phyloP scores from a whole-genome alignment of 108 stramenopile genomes.

The Skeletonema costatum region DNA sequence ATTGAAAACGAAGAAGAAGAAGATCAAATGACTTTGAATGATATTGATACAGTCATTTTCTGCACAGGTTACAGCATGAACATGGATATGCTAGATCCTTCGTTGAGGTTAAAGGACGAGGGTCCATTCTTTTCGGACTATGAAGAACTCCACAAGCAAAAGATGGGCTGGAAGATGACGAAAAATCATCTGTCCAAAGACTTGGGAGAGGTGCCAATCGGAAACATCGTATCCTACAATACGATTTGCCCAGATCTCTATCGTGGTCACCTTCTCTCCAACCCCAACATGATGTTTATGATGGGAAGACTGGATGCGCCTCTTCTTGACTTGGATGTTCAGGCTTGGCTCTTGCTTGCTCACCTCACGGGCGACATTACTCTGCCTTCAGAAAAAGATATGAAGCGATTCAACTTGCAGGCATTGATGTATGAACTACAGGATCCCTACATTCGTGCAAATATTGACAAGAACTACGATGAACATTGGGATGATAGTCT shows the following conservation, averaged over 20 bases:
- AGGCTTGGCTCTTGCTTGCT: conserved; percentile 34
- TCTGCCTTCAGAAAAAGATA: conserved; percentile 40
- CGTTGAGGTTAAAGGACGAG: conserved; percentile 1
- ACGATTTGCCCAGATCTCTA: conserved; percentile 9
- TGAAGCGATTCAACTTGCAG: conserved; percentile 26
- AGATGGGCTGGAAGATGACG: conserved; percentile 13
- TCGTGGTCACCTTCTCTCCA: conserved; percentile 32
- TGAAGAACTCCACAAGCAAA: neutral
- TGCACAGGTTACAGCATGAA: conserved; percentile 60
- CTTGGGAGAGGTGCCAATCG: conserved; percentile 15
- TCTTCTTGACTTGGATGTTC: conserved; percentile 41
- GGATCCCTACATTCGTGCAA: conserved; percentile 11
- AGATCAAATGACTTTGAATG: conserved; percentile 14
- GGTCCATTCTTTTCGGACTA: neutral
- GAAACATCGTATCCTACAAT: neutral
- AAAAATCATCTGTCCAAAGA: conserved; percentile 9
- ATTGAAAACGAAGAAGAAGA: conserved; percentile 4
- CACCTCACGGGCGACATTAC: conserved; percentile 20
- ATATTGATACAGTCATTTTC: conserved; percentile 55
- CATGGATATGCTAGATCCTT: conserved; percentile 46
- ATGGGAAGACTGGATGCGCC: conserved; percentile 24
- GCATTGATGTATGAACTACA: conserved; percentile 25
- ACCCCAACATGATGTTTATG: conserved; percentile 64
- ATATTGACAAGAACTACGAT: conserved; percentile 34
- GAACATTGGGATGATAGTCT: neutral